Evolutionary conservation across 768 basidiomycete genomes (phyloP).

Genomic region (Lepiota brunneoincarnata): DNA sequence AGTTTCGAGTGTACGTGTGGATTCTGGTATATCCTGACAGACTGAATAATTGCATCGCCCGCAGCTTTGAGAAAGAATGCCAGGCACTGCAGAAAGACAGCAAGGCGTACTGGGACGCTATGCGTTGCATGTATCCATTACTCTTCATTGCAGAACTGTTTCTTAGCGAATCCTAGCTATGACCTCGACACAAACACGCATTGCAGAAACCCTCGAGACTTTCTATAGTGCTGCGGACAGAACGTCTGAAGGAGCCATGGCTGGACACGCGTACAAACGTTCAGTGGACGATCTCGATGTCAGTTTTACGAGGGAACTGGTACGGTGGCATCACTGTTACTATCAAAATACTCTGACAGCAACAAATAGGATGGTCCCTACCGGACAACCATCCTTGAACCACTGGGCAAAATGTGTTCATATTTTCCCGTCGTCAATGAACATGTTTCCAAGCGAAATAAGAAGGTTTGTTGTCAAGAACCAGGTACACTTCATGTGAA

Average conservation of each 20-base stretch:
- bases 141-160: not conserved
- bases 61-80: constrained; percentile 95
- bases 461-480: constrained; percentile 63
- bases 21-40: not conserved
- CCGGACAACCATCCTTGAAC: constrained; percentile 92
- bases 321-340: constrained; percentile 34
- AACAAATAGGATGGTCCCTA: constrained; percentile 81
- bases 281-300: constrained; percentile 93
- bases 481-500: not conserved
- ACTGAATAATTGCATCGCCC: constrained; percentile 7
- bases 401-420: constrained; percentile 93
- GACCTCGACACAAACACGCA: constrained; percentile 87
- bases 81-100: constrained; percentile 91
- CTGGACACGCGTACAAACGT: constrained; percentile 93
- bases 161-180: constrained; percentile 56
- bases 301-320: constrained; percentile 81
- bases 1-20: constrained; percentile 76
- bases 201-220: constrained; percentile 90
- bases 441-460: constrained; percentile 90
- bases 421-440: constrained; percentile 95
- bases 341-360: not conserved
- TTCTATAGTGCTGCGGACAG: constrained; percentile 90
- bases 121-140: constrained; percentile 63
- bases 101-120: constrained; percentile 92
- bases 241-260: constrained; percentile 91